Evolutionary conservation across 2,329 filamentous ascomycete genomes (phyloP).

Genomic region (Massarina eburnea): DNA sequence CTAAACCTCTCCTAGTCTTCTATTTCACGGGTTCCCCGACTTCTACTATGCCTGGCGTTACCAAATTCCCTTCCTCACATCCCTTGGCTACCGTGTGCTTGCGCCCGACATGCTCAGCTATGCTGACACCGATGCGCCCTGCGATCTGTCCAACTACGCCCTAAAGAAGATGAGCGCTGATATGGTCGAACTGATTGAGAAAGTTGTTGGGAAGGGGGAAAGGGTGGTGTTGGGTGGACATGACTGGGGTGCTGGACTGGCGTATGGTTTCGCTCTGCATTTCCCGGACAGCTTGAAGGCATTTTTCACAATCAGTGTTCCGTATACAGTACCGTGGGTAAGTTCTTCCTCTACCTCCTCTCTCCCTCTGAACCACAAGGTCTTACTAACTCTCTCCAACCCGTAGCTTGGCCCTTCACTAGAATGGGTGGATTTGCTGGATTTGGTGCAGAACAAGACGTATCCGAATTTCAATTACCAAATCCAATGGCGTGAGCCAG

Average conservation of each 20-base stretch:
- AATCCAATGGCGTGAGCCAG: slow-evolving; percentile 2
- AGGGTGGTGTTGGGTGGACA: slow-evolving; percentile 78
- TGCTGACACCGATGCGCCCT: slow-evolving; percentile 59
- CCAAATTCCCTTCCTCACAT: slow-evolving; percentile 67
- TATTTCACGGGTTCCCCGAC: slow-evolving; percentile 75
- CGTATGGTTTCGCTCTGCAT: not conserved
- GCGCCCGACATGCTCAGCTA: slow-evolving; percentile 79
- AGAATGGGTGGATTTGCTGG: slow-evolving; percentile 1
- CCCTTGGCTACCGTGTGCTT: slow-evolving; percentile 49
- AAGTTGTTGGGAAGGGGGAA: slow-evolving; percentile 32
- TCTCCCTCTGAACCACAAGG: too few species aligned
- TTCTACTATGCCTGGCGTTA: slow-evolving; percentile 79
- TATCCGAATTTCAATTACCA: slow-evolving; percentile 2
- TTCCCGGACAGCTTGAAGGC: too few species aligned
- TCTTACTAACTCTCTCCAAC: too few species aligned
- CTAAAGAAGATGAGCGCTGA: slow-evolving; percentile 1
- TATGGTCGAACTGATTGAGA: slow-evolving; percentile 3
- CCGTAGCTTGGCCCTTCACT: too few species aligned
- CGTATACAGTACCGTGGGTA: too few species aligned
- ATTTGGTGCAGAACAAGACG: not conserved
- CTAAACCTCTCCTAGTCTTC: too few species aligned
- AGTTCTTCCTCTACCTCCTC: too few species aligned
- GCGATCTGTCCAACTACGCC: not conserved
- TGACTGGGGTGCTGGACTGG: slow-evolving; percentile 61
- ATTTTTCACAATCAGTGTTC: too few species aligned